phyloP scores from a whole-genome alignment of 805 yeast genomes.

The Candida methanosorbosa region DNA sequence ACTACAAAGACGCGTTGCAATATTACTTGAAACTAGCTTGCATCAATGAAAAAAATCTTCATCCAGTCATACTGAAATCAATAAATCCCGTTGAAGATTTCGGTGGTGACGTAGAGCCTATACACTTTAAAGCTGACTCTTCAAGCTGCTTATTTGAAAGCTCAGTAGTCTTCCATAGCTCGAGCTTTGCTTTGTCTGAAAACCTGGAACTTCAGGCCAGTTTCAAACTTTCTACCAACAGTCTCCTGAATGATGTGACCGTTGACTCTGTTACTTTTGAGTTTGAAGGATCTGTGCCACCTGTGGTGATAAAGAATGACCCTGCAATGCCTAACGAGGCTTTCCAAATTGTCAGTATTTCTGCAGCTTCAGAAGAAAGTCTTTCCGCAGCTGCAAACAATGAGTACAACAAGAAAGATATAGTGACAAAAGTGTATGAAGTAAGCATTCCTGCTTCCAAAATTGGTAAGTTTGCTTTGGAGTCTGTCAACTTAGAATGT shows the following conservation, averaged over 20 bases:
- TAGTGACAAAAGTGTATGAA: slow-evolving; percentile 11
- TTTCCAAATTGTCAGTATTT: too few species aligned
- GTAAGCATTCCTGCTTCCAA: not conserved
- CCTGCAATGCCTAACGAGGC: not conserved
- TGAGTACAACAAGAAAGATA: not conserved
- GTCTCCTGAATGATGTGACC: slow-evolving; percentile 5
- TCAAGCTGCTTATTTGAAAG: not conserved
- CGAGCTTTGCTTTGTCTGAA: not conserved
- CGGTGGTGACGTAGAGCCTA: not conserved
- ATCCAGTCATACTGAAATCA: slow-evolving; percentile 1
- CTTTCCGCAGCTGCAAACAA: too few species aligned
- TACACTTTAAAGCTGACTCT: not conserved
- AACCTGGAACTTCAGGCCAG: not conserved
- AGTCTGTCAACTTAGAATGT: slow-evolving; percentile 5
- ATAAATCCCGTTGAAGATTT: not conserved
- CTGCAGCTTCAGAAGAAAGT: too few species aligned
- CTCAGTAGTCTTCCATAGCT: not conserved
- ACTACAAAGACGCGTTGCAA: slow-evolving; percentile 23
- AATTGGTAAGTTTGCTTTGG: slow-evolving; percentile 17
- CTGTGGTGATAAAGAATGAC: slow-evolving; percentile 6
- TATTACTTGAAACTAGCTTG: slow-evolving; percentile 25
- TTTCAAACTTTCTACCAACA: not conserved
- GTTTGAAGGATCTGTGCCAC: slow-evolving; percentile 1
- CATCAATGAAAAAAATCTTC: slow-evolving; percentile 8
- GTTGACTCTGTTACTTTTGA: slow-evolving; percentile 12